Conservation (phyloP, 2,329 filamentous ascomycete genomes). For the Didymella exigua region DNA sequence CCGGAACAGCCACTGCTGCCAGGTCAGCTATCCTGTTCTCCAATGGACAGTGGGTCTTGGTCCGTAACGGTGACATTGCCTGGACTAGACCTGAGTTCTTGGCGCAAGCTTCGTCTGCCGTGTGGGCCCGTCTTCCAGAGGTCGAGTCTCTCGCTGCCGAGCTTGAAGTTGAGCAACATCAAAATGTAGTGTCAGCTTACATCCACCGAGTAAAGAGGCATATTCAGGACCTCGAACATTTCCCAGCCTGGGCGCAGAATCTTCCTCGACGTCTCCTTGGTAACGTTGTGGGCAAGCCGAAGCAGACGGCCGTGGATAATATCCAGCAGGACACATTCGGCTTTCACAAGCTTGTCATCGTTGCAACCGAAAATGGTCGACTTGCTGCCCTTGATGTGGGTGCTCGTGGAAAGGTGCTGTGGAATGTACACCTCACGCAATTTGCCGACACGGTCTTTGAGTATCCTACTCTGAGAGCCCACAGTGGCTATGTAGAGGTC, state of each 20-base stretch:
- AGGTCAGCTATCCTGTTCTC: slow-evolving; percentile 72
- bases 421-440: slow-evolving; percentile 71
- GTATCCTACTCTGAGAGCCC: slow-evolving; percentile 56
- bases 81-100: slow-evolving; percentile 87
- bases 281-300: slow-evolving; percentile 60
- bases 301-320: slow-evolving; percentile 58
- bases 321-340: slow-evolving; percentile 78
- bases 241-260: slow-evolving; percentile 74
- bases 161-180: slow-evolving; percentile 84
- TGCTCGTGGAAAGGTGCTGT: slow-evolving; percentile 73
- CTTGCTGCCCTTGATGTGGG: slow-evolving; percentile 81
- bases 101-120: slow-evolving; percentile 77
- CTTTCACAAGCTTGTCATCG: slow-evolving; percentile 81
- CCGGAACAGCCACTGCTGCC: slow-evolving; percentile 72
- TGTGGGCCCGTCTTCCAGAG: slow-evolving; percentile 78
- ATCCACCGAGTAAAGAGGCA: slow-evolving; percentile 85
- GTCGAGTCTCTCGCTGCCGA: slow-evolving; percentile 77
- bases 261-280: slow-evolving; percentile 72
- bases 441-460: slow-evolving; percentile 66
- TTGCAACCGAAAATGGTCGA: slow-evolving; percentile 79
- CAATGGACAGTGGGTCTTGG: slow-evolving; percentile 77
- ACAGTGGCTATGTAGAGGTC: slow-evolving; percentile 43
- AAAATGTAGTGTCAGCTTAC: slow-evolving; percentile 80
- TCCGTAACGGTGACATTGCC: slow-evolving; percentile 78
- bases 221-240: slow-evolving; percentile 73